A percentile compares a stretch with the other conserved stretches of the same genome.
Evolutionary conservation across 164 flowering plant genomes (phyloP).

Genomic region (Nelumbo lutea): DNA sequence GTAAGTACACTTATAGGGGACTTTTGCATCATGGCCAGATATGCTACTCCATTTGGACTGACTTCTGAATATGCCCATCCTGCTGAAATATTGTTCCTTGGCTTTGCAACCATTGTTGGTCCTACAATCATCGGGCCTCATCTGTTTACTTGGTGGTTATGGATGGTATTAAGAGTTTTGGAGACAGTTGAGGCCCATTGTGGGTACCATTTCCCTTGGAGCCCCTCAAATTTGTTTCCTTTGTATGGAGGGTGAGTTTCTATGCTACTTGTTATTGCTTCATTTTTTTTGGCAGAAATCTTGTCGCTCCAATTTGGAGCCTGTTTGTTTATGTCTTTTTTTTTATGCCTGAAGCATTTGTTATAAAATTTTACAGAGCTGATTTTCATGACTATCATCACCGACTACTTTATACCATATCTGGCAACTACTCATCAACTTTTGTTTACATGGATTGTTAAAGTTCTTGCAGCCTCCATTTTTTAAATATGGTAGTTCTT

Average conservation of each 20-base stretch:
- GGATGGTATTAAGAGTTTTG: constrained; percentile 92
- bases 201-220: constrained; percentile 98
- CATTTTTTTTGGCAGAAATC: no score
- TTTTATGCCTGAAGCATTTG: constrained; percentile 9
- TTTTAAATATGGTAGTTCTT: not conserved
- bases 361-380: constrained; percentile 43
- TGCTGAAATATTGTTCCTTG: constrained; percentile 94
- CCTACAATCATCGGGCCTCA: constrained; percentile 99
- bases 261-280: not conserved
- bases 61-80: constrained; percentile 99
- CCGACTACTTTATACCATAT: constrained; percentile 89
- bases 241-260: constrained; percentile 85
- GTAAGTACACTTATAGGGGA: not conserved
- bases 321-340: not conserved
- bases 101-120: constrained; percentile 95
- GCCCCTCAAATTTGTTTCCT: constrained; percentile 84
- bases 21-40: constrained; percentile 36
- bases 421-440: constrained; percentile 96
- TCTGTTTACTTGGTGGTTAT: constrained; percentile 84
- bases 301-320: no score
- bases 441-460: constrained; percentile 96
- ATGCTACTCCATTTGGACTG: constrained; percentile 98
- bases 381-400: constrained; percentile 99
- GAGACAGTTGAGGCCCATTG: constrained; percentile 99
- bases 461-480: constrained; percentile 19